These are phyloP conservation scores for Eucalyptus pumila DNA, from an alignment of 345 rosid genomes.

Conservation along the genomic window DNA sequence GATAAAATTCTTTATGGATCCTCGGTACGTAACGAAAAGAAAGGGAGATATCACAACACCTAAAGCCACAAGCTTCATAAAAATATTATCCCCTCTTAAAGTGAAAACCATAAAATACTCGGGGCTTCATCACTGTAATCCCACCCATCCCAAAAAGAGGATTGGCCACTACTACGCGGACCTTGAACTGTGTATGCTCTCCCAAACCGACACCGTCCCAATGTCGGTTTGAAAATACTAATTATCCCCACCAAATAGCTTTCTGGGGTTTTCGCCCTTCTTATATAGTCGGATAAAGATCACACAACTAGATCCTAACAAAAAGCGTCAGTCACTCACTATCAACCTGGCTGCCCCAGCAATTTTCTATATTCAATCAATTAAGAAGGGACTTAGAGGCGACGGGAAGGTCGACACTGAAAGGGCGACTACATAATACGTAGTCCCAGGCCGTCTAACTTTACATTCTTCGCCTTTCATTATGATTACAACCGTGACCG, in stretches of 20 bases:
- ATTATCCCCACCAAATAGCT: background rate
- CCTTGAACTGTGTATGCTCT: background rate
- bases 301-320: background rate
- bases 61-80: background rate
- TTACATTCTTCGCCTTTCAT: background rate
- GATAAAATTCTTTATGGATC: conserved; percentile 12
- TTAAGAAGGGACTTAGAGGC: background rate
- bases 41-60: background rate
- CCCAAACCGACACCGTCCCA: background rate
- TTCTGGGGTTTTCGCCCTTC: background rate
- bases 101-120: background rate
- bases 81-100: background rate
- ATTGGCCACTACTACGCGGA: background rate
- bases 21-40: background rate
- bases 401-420: background rate
- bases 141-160: background rate
- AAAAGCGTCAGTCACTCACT: background rate
- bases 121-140: background rate
- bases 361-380: background rate
- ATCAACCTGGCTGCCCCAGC: background rate
- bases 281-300: background rate
- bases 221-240: background rate
- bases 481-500: background rate
- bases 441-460: background rate
- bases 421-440: background rate